phyloP scores from a whole-genome alignment of 1,284 basidiomycete genomes.

The Trichosporon asahii region DNA sequence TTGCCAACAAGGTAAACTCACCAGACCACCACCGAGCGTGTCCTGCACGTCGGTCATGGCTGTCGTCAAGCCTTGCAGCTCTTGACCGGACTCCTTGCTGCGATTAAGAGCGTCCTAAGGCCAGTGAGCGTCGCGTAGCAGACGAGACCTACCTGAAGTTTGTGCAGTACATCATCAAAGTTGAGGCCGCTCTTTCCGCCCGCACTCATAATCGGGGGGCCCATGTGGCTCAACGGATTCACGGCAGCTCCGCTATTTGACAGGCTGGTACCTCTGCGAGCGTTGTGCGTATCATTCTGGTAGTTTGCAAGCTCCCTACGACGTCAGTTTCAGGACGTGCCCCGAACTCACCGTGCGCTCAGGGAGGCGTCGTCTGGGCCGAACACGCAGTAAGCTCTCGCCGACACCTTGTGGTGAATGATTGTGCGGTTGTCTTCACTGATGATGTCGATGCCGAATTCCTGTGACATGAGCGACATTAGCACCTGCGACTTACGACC shows the following conservation, averaged over 20 bases:
- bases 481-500: constrained; percentile 58
- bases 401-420: constrained; percentile 96
- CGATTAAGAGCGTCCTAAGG: constrained; percentile 83
- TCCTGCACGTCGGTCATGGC: constrained; percentile 89
- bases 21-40: constrained; percentile 77
- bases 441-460: constrained; percentile 98
- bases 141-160: constrained; percentile 50
- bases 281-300: constrained; percentile 36
- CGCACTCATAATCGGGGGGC: constrained; percentile 42
- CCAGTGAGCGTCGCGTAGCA: constrained; percentile 17
- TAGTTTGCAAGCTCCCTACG: constrained; percentile 47
- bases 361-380: constrained; percentile 70
- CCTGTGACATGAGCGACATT: constrained; percentile 55
- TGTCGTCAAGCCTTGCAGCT: constrained; percentile 74
- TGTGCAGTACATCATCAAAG: constrained; percentile 55
- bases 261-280: constrained; percentile 16
- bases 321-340: neutral
- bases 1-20: constrained; percentile 51
- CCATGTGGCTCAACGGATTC: constrained; percentile 31
- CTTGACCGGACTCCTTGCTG: constrained; percentile 87
- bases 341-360: constrained; percentile 42
- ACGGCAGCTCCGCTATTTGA: constrained; percentile 11
- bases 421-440: constrained; percentile 98
- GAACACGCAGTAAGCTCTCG: constrained; percentile 84
- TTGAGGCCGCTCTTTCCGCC: constrained; percentile 51